phyloP scores from a whole-genome alignment of 176 grass and related monocot species.

The Carex kokanica region DNA sequence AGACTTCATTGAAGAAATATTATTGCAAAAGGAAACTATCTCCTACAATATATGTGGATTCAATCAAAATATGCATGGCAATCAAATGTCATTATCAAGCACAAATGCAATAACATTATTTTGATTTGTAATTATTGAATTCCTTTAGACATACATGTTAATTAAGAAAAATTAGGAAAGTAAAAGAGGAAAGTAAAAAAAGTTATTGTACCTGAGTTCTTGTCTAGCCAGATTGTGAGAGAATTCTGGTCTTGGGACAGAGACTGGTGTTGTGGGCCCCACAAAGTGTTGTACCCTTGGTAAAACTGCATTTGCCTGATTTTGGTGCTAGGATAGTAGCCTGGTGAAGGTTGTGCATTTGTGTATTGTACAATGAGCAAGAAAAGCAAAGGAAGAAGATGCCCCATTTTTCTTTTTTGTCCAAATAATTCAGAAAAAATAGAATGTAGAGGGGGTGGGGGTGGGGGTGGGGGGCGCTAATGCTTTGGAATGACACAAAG shows the following conservation, averaged over 20 bases:
- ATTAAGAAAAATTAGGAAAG: not conserved
- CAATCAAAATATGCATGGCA: not conserved
- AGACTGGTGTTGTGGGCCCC: conserved; percentile 76
- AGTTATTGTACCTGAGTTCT: conserved; percentile 25
- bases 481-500: not conserved
- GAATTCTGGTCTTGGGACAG: conserved; percentile 49
- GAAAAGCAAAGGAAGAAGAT: conserved; percentile 22
- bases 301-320: conserved; percentile 45
- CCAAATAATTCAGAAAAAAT: not conserved
- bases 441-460: not conserved
- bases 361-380: conserved; percentile 18
- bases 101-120: not conserved
- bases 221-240: conserved; percentile 61
- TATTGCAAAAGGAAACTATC: not conserved
- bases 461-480: too few relatives aligned
- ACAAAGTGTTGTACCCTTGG: conserved; percentile 49
- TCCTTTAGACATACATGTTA: not conserved
- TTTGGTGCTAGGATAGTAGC: conserved; percentile 61
- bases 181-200: not conserved
- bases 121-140: not conserved
- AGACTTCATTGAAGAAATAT: too few relatives aligned
- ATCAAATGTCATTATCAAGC: not conserved
- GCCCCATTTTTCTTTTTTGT: conserved; percentile 8
- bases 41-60: not conserved
- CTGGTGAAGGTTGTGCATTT: conserved; percentile 66